Percentiles rank a stretch among this genome's conserved stretches.
These are phyloP conservation scores for Candida xiaguanensis DNA, from an alignment of 805 yeast species.

Conservation along the genomic window DNA sequence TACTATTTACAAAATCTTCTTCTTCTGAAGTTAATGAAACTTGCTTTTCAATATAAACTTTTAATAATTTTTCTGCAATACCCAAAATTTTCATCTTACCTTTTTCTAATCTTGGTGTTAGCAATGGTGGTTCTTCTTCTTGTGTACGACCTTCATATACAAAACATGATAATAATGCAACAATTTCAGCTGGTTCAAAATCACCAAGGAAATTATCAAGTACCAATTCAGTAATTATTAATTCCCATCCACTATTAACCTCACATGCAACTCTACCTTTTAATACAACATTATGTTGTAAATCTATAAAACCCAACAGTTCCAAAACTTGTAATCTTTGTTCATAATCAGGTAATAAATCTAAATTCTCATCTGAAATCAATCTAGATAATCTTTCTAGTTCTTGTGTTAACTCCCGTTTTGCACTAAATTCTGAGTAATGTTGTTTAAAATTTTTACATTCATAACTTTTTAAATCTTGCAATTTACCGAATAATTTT, in stretches of 20 bases:
- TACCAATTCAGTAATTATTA: conserved; percentile 82
- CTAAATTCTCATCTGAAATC: conserved; percentile 84
- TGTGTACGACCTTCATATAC: conserved; percentile 83
- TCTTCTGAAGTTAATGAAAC: conserved; percentile 81
- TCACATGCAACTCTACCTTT: conserved; percentile 96
- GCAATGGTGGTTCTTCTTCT: conserved; percentile 57
- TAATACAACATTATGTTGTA: conserved; percentile 67
- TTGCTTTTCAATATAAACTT: conserved; percentile 61
- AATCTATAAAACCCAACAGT: conserved; percentile 78
- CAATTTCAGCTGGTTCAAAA: conserved; percentile 93
- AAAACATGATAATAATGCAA: conserved; percentile 88
- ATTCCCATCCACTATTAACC: conserved; percentile 85
- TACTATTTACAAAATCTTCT: conserved; percentile 73
- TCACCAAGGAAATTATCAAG: conserved; percentile 90
- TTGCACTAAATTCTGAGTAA: conserved; percentile 43
- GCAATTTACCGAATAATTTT: conserved; percentile 26
- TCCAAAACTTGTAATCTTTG: conserved; percentile 78
- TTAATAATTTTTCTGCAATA: conserved; percentile 61
- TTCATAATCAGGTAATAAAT: conserved; percentile 88
- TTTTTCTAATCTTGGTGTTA: conserved; percentile 75
- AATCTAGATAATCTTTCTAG: conserved; percentile 56
- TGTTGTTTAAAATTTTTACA: conserved; percentile 45
- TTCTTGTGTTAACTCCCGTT: conserved; percentile 42
- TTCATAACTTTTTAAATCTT: conserved; percentile 19
- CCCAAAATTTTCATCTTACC: conserved; percentile 65